Evolutionary conservation across 2,329 filamentous ascomycete genomes (phyloP).

Genomic region (Diaporthe nobilis): DNA sequence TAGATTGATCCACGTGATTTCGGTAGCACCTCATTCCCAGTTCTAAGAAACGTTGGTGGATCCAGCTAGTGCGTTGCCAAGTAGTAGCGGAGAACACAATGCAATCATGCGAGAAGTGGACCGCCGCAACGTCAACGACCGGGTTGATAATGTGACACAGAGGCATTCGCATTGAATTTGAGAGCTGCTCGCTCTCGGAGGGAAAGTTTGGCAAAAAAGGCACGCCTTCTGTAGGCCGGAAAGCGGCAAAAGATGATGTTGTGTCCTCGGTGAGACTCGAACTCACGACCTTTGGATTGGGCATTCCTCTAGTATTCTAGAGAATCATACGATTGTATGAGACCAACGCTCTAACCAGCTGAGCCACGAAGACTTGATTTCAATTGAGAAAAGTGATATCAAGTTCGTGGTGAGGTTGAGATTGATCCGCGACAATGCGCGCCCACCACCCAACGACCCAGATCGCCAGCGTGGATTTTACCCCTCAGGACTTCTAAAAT

Average conservation of each 20-base stretch:
- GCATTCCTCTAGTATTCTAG: constrained; percentile 35
- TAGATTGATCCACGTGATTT: background rate
- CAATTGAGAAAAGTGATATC: accelerated
- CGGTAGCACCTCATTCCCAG: background rate
- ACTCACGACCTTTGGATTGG: constrained; percentile 52
- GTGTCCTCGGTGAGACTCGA: constrained; percentile 41
- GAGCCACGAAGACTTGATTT: constrained; percentile 50
- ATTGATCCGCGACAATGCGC: accelerated
- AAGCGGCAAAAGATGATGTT: background rate
- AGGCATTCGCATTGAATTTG: too few relatives aligned
- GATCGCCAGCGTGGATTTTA: too few relatives aligned
- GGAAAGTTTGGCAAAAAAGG: background rate
- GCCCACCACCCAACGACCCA: background rate
- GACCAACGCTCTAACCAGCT: constrained; percentile 57
- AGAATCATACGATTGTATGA: constrained; percentile 46
- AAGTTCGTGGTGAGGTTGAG: background rate
- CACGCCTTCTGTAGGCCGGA: accelerated
- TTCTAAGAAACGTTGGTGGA: too few relatives aligned
- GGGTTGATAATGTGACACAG: background rate
- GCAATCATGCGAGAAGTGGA: too few relatives aligned
- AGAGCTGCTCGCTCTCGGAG: background rate
- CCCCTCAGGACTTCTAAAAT: background rate
- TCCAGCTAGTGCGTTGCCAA: background rate
- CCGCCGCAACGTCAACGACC: background rate
- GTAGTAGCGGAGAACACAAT: background rate